These are phyloP conservation scores for Coemansia sp. DNA, from an alignment of 192 early-diverging fungal species.

Conservation along the genomic window DNA sequence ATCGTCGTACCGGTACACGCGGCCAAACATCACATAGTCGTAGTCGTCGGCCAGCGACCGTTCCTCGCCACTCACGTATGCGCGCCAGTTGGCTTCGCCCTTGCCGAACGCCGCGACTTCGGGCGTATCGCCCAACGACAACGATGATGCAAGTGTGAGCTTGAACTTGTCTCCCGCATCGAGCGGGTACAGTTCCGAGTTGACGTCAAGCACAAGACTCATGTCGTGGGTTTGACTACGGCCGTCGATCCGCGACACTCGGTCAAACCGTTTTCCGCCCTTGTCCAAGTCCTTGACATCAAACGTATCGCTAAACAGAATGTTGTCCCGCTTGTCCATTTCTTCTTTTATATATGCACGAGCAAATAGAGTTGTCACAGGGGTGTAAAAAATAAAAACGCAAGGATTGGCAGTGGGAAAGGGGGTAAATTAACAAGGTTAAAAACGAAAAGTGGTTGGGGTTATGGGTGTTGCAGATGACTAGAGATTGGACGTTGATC, in stretches of 20 bases:
- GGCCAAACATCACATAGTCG: slow-evolving; percentile 99
- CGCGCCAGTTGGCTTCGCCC: slow-evolving; percentile 56
- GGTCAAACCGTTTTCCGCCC: slow-evolving; percentile 91
- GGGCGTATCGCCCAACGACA: slow-evolving; percentile 49
- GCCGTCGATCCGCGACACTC: slow-evolving; percentile 86
- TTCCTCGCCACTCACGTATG: slow-evolving; percentile 57
- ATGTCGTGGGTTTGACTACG: slow-evolving; percentile 84
- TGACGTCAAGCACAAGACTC: slow-evolving; percentile 90
- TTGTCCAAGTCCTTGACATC: slow-evolving; percentile 86
- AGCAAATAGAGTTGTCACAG: not conserved
- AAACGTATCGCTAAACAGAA: slow-evolving; percentile 86
- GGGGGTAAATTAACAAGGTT: no score
- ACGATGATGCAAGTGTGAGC: slow-evolving; percentile 76
- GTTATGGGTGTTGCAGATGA: no score
- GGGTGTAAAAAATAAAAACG: no score
- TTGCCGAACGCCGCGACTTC: slow-evolving; percentile 43
- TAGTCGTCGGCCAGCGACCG: slow-evolving; percentile 88
- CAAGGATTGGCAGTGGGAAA: no score
- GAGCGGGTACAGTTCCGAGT: slow-evolving; percentile 91
- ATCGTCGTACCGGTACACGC: slow-evolving; percentile 95
- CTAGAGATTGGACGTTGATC: not conserved
- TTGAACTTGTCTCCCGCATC: slow-evolving; percentile 82
- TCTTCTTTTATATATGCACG: not conserved
- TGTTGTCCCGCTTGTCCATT: slow-evolving; percentile 70
- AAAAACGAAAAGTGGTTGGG: no score